Evolutionary conservation across 2,329 filamentous ascomycete genomes (phyloP), one percentile per base, ranked within the genome.

Genomic region (Fusarium staphyleae): DNA sequence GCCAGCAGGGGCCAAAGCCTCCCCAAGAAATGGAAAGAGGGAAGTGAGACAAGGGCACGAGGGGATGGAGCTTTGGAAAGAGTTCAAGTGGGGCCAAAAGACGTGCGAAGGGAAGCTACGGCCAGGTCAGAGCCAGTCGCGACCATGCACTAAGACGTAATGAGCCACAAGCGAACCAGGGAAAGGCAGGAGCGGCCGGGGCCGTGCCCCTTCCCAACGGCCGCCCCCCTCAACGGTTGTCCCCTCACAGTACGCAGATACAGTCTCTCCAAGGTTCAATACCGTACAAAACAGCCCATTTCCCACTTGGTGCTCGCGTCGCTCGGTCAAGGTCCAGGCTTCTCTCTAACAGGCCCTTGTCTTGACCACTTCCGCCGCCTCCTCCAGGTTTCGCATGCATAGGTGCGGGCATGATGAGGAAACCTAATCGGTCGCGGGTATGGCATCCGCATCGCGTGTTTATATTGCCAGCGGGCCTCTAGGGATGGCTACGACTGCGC

Each of bases 201-300:
- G 60, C 64, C 64, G 64, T 66, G 62, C 64, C 61, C 64, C 64
- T 63, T 66, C 61, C 43, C 62, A 66, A 66, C 64, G 62, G 62
- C 62, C 64, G 63, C 60, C 61, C 62, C 46, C 51, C 64, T 67
- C 62, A 67, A 66, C 64, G 62, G 61, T 54, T 52, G 52, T 45
- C 50, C 39, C 62, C 58, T 33, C 60, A 67, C 57, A 62, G 64
- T 66, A 37, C 37, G 14, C n/a, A 8, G 7, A 9, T n/a, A 58
- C 62, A 56, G 57, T 66, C 32, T 39, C 7, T 8, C 28, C 6
- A 15, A 22, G n/a, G 44, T 42, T 24, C 24, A 24, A 36, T 48
- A 67, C 64, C 48, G 54, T 43, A 10, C 22, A 60, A 46, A 51
- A 59, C 52, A 52, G 44, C 41, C 51, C 55, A 59, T 48, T 41